Base-by-base conservation (phyloP, 2,329 filamentous ascomycete genomes). In the Dactylellina drechsleri region DNA sequence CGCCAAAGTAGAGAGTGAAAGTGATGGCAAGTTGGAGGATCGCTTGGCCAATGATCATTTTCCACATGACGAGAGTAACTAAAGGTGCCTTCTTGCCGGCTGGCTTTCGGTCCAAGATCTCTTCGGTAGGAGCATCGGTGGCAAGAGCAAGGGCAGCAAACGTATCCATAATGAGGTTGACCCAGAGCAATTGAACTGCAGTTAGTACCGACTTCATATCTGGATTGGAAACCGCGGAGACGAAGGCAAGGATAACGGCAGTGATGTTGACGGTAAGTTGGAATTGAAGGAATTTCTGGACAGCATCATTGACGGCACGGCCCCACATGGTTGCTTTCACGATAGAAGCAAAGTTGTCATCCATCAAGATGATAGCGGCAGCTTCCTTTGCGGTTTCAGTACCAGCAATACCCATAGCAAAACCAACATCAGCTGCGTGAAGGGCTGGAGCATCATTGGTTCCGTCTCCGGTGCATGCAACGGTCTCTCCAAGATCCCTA, bases 91-190 rank as follows among this genome's bases (percentile, higher is more conserved):
- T 89, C 80, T 92, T 93, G 1, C 89, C 86, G 71, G 92, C 88
- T 0, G 92, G 92, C 82, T 92, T 93, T 66, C 93, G 88, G 78
- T 96, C 85, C 59, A 97, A 84, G 26, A 97, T 90, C 78, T 88
- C 91, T 61, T 91, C 89, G 12, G 91, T 91, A 0, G 93, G 93
- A n/a, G 92, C 92, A 81, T 97, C 93, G 1, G 93, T 97, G 0
- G 93, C 93, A 62, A 97, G 87, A 7, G 93, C 93, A 47, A 97
- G 85, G 15, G 93, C 93, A 23, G 93, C 93, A 74, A 97, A 92
- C 0, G 93, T 97, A 79, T 97, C 93, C 93, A 97, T 97, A 83
- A 97, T 97, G 79, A 97, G 85, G 80, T 97, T 97, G 79, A 97
- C 92, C 93, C 93, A 97, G 31, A 97, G 88, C 79, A 97, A 87